These are phyloP conservation scores for Suillus occidentalis DNA, from an alignment of 768 basidiomycete genomes.

Conservation along the genomic window DNA sequence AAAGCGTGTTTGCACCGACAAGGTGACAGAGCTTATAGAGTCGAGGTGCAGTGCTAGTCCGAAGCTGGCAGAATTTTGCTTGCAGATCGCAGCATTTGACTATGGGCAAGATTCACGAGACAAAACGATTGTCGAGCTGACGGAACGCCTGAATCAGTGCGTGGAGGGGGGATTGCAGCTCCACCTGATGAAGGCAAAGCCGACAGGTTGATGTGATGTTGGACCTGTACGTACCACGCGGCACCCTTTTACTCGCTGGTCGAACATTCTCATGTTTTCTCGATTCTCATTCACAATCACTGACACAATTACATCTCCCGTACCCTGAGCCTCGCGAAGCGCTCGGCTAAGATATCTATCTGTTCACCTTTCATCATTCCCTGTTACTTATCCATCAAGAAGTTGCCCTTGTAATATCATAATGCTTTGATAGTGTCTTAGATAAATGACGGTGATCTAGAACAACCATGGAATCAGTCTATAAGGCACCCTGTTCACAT, in stretches of 20 bases:
- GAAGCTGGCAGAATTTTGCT: constrained; percentile 18
- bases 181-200: constrained; percentile 22
- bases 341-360: no score
- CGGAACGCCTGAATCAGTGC: constrained; percentile 11
- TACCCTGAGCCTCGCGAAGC: not conserved
- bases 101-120: constrained; percentile 31
- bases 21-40: constrained; percentile 23
- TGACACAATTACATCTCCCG: not conserved
- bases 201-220: constrained; percentile 13
- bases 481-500: constrained; percentile 8
- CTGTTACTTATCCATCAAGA: not conserved
- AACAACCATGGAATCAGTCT: constrained; percentile 12
- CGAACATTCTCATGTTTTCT: not conserved
- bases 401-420: not conserved
- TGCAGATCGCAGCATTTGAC: constrained; percentile 30
- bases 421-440: not conserved
- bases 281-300: not conserved
- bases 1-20: constrained; percentile 21
- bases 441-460: not conserved
- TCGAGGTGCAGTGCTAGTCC: constrained; percentile 21
- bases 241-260: not conserved
- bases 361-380: not conserved
- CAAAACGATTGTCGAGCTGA: constrained; percentile 23
- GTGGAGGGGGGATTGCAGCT: constrained; percentile 28
- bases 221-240: not conserved